Evolutionary conservation across 176 grass and related monocot species (phyloP).

Genomic region (Phyllostachys edulis): DNA sequence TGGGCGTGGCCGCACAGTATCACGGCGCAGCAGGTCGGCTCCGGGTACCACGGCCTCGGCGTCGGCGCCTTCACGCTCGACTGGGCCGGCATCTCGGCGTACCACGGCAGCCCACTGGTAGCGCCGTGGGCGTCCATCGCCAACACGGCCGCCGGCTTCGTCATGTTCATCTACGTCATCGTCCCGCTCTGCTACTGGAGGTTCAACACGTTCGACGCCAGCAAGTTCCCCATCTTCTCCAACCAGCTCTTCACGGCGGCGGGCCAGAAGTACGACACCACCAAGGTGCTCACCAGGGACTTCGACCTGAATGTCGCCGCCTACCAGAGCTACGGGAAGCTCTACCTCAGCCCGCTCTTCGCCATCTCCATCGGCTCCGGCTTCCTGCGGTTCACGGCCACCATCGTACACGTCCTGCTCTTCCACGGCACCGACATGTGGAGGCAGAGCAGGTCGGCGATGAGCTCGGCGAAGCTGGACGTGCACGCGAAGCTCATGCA

Average conservation of each 20-base stretch:
- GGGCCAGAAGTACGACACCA: slow-evolving; percentile 83
- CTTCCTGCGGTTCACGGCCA: slow-evolving; percentile 85
- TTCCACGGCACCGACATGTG: slow-evolving; percentile 93
- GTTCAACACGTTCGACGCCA: slow-evolving; percentile 90
- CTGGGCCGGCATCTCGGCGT: slow-evolving; percentile 95
- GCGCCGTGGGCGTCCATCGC: slow-evolving; percentile 92
- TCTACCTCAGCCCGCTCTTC: slow-evolving; percentile 96
- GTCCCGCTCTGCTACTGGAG: slow-evolving; percentile 93
- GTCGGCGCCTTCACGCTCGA: slow-evolving; percentile 90
- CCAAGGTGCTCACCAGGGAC: slow-evolving; percentile 75
- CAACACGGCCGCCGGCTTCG: slow-evolving; percentile 78
- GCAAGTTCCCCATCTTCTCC: slow-evolving; percentile 88
- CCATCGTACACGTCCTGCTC: slow-evolving; percentile 83
- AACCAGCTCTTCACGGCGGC: slow-evolving; percentile 86
- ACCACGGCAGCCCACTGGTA: slow-evolving; percentile 94
- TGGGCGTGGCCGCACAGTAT: slow-evolving; percentile 89
- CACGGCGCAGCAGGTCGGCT: slow-evolving; percentile 90
- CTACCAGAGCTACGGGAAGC: slow-evolving; percentile 83
- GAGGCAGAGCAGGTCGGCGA: slow-evolving; percentile 87
- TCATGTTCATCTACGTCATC: slow-evolving; percentile 97
- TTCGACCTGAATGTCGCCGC: slow-evolving; percentile 88
- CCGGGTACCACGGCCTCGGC: slow-evolving; percentile 88
- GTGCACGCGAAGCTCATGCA: slow-evolving; percentile 90
- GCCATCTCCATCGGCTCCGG: slow-evolving; percentile 96
- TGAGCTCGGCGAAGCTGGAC: slow-evolving; percentile 48